Evolutionary conservation across 83 land plant genomes (phyloP).

Genomic region (Diphasiastrum complanatum): DNA sequence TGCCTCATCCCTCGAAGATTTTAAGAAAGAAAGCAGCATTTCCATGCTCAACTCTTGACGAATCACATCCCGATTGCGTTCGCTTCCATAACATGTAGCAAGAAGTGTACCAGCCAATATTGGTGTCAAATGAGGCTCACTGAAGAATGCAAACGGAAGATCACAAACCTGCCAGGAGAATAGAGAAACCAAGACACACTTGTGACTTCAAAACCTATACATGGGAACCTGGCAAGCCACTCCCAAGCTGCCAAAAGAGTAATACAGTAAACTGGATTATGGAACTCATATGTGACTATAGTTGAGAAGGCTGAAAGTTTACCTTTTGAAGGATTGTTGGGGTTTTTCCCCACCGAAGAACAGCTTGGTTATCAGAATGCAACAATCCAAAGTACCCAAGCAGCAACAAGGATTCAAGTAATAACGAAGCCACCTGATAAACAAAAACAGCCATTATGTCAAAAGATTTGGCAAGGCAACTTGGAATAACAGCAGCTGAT

Average conservation of each 20-base stretch:
- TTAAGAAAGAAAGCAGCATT: slow-evolving; percentile 69
- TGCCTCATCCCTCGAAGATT: slow-evolving; percentile 43
- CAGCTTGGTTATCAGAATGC: slow-evolving; percentile 83
- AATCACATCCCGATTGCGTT: slow-evolving; percentile 76
- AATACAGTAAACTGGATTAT: background rate
- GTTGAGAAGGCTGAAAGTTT: too few relatives aligned
- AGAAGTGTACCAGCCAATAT: slow-evolving; percentile 73
- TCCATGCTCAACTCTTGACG: slow-evolving; percentile 87
- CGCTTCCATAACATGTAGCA: slow-evolving; percentile 83
- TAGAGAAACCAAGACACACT: background rate
- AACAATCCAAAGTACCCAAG: slow-evolving; percentile 80
- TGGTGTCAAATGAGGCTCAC: slow-evolving; percentile 77
- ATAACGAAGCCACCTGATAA: slow-evolving; percentile 79
- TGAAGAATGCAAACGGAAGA: slow-evolving; percentile 93
- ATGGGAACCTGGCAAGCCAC: too few relatives aligned
- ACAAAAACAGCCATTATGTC: too few relatives aligned
- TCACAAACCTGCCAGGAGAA: slow-evolving; percentile 70
- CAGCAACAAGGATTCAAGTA: slow-evolving; percentile 66
- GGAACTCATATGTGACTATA: too few relatives aligned
- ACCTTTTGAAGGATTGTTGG: slow-evolving; percentile 97
- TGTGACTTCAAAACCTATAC: background rate
- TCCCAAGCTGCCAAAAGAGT: too few relatives aligned
- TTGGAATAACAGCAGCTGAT: too few relatives aligned
- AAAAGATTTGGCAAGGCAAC: too few relatives aligned
- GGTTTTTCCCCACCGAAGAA: slow-evolving; percentile 93